phyloP scores from a whole-genome alignment of 306 rosid species.

The Crataegus laevigata region DNA sequence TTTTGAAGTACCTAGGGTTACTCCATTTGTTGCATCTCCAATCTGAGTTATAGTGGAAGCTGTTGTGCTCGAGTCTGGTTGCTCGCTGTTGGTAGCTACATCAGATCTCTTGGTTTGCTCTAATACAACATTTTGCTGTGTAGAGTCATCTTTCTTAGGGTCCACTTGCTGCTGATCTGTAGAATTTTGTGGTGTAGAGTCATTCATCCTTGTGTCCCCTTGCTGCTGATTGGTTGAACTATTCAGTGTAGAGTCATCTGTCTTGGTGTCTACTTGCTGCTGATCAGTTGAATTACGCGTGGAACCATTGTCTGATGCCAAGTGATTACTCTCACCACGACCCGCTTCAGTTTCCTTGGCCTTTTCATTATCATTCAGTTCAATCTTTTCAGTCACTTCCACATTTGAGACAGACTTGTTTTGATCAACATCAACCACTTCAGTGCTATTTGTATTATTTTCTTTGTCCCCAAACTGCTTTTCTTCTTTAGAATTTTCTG shows the following conservation, averaged over 20 bases:
- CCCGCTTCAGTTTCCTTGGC: constrained; percentile 26
- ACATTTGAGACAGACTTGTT: neutral
- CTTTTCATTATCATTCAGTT: neutral
- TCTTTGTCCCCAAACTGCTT: constrained; percentile 44
- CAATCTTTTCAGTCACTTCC: neutral
- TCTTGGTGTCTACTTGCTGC: constrained; percentile 28
- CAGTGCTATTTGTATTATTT: constrained; percentile 28
- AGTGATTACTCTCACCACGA: constrained; percentile 25
- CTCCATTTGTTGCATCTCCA: constrained; percentile 23
- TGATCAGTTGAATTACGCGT: constrained; percentile 7
- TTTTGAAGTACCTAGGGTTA: constrained; percentile 27
- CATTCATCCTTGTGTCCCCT: constrained; percentile 33
- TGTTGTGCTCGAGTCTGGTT: constrained; percentile 27
- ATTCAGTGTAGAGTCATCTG: constrained; percentile 30
- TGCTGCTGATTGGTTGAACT: constrained; percentile 15
- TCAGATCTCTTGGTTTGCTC: constrained; percentile 26
- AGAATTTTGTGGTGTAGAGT: constrained; percentile 24
- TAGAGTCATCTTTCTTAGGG: constrained; percentile 32
- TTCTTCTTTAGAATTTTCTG: constrained; percentile 29
- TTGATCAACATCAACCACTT: constrained; percentile 9
- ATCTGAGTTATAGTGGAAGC: constrained; percentile 22
- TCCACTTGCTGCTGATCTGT: constrained; percentile 24
- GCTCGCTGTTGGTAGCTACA: constrained; percentile 20
- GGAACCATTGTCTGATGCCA: constrained; percentile 24
- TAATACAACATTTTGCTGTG: constrained; percentile 15